Percentiles rank a stretch among this genome's conserved stretches.
Conservation (phyloP, 2,329 filamentous ascomycete genomes). For the Monosporascus sp. region DNA sequence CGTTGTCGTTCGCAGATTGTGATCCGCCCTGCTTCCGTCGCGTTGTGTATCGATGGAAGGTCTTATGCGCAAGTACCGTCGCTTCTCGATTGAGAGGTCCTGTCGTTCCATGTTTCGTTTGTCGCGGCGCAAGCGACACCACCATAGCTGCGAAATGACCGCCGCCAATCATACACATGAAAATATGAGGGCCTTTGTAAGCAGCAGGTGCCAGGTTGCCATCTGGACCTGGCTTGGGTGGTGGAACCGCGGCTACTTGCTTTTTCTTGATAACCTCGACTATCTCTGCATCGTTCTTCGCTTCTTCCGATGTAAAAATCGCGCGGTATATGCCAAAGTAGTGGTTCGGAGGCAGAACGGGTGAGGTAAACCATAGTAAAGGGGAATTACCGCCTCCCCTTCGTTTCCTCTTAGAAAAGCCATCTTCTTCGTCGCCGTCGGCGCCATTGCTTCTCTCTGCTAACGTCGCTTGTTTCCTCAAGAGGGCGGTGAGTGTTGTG, state of each 20-base stretch:
- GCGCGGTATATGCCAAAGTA: conserved; percentile 83
- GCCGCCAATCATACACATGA: conserved; percentile 97
- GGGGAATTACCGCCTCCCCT: conserved; percentile 62
- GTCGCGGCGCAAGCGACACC: conserved; percentile 77
- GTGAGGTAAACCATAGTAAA: conserved; percentile 78
- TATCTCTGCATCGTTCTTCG: conserved; percentile 55
- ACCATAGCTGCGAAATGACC: conserved; percentile 98
- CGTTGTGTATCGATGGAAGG: conserved; percentile 95
- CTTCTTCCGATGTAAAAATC: conserved; percentile 69
- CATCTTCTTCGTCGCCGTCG: conserved; percentile 40
- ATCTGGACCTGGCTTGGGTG: conserved; percentile 50
- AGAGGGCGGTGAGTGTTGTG: conserved; percentile 65
- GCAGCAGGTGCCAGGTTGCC: conserved; percentile 48
- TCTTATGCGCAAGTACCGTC: conserved; percentile 89
- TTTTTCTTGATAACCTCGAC: conserved; percentile 67
- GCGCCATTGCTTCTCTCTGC: conserved; percentile 47
- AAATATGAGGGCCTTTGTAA: conserved; percentile 76
- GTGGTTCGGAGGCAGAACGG: conserved; percentile 67
- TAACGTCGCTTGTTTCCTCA: conserved; percentile 79
- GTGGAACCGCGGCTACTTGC: conserved; percentile 62
- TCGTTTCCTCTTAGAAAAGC: conserved; percentile 40
- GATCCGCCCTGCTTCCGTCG: conserved; percentile 92
- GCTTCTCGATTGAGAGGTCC: conserved; percentile 78
- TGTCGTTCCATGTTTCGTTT: conserved; percentile 59
- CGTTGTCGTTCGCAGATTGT: conserved; percentile 87